Evolutionary conservation across 192 early-diverging fungal species (phyloP), one percentile per base, ranked within the genome.

Genomic region (Gamsiella multidivaricata): DNA sequence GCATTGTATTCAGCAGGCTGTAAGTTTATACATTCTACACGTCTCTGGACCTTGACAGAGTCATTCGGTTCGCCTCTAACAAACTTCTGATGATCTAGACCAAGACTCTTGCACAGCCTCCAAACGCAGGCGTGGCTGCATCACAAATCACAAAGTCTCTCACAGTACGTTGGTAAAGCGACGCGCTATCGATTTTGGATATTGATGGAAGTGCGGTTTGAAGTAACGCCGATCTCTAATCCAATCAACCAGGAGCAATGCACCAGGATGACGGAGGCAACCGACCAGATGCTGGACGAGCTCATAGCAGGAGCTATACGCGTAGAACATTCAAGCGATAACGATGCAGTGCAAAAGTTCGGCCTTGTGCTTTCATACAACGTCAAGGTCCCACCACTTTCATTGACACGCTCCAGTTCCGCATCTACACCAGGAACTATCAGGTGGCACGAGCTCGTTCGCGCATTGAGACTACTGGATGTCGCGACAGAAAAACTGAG

Each of bases 1-100:
- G n/a, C 66, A 69, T 37, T 78, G 74, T 33, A 78, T 78, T 23
- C 74, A 64, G 49, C 74, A 78, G 45, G 74, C 65, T 36, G 74
- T 78, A 78, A 0, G 58, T 57, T 33, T 15, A 12, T 4, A 14
- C 23, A 23, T 25, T 26, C 37, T 39, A 12, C 10, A n/a, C n/a
- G n/a, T n/a, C n/a, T n/a, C n/a, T n/a, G n/a, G n/a, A n/a, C n/a
- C n/a, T n/a, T n/a, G n/a, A n/a, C n/a, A n/a, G n/a, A n/a, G n/a
- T n/a, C 45, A 47, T 33, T 25, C 32, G 23, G 17, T 10, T 37
- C 47, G 17, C 22, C 15, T 23, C 58, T 60, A 26, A 26, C 28
- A 28, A n/a, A 8, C 2, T 26, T 28, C 5, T 49, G 20, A 10
- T 26, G 51, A 18, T 43, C 11, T 56, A 78, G 74, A 45, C 59